These are phyloP conservation scores for Camelina laxa DNA, from an alignment of 345 rosid species.

Conservation along the genomic window DNA sequence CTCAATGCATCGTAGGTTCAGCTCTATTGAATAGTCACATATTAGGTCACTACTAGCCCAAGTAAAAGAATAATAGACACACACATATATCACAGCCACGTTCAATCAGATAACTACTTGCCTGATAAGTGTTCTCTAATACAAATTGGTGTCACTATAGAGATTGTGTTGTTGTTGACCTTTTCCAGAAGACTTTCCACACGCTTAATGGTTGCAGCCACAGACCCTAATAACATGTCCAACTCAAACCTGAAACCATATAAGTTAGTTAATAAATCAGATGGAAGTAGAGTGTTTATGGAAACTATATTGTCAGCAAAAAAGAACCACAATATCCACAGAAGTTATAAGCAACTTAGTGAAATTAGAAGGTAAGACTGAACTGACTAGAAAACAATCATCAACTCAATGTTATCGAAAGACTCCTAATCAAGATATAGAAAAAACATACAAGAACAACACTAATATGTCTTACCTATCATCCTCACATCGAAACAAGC, in stretches of 20 bases:
- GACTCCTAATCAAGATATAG: constrained; percentile 10
- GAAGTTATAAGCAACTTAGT: not conserved
- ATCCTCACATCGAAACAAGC: constrained; percentile 97
- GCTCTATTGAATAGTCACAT: constrained; percentile 56
- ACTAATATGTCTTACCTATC: constrained; percentile 67
- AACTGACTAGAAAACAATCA: constrained; percentile 13
- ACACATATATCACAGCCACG: constrained; percentile 19
- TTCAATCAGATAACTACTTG: constrained; percentile 37
- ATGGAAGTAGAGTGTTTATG: constrained; percentile 6
- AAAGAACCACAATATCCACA: not conserved
- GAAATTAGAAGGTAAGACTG: constrained; percentile 15
- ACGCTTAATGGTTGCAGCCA: constrained; percentile 72
- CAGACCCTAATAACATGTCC: constrained; percentile 97
- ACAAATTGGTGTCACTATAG: constrained; percentile 61
- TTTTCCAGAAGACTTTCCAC: constrained; percentile 84
- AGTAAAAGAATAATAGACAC: constrained; percentile 11
- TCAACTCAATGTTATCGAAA: constrained; percentile 4
- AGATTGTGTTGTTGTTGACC: constrained; percentile 68
- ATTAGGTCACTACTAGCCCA: constrained; percentile 22
- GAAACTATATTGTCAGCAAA: not conserved
- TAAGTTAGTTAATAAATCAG: constrained; percentile 24
- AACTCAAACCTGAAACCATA: constrained; percentile 84
- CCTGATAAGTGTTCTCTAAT: constrained; percentile 91
- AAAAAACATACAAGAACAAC: constrained; percentile 19
- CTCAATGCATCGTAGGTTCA: constrained; percentile 93